Percentiles rank a stretch among this genome's conserved stretches.
Conservation (phyloP, 1,284 basidiomycete species). For the Xerocomus alliaceus region DNA sequence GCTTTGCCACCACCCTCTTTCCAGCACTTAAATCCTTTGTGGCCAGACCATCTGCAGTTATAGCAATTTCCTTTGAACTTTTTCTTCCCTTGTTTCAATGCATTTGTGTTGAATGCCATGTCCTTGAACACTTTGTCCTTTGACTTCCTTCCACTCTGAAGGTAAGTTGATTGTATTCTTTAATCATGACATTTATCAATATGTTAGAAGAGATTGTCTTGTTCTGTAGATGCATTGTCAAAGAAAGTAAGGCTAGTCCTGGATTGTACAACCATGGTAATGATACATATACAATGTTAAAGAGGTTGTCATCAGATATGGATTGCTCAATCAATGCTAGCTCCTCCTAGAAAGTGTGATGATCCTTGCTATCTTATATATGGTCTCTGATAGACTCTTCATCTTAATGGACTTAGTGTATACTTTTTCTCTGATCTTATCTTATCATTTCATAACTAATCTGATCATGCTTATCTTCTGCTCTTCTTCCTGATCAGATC, state of each 20-base stretch:
- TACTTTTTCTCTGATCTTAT: too few relatives aligned
- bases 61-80: background rate
- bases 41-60: slow-evolving; percentile 8
- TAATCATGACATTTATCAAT: background rate
- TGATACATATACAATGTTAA: background rate
- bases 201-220: background rate
- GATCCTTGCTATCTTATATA: too few relatives aligned
- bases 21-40: slow-evolving; percentile 5
- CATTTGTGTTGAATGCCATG: background rate
- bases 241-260: background rate
- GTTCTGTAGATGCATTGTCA: background rate
- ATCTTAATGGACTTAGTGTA: too few relatives aligned
- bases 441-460: too few relatives aligned
- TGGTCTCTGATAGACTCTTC: too few relatives aligned
- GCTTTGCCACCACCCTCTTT: slow-evolving; percentile 20
- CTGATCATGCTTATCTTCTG: too few relatives aligned
- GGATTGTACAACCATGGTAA: background rate
- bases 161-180: background rate
- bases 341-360: background rate
- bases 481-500: too few relatives aligned
- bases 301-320: background rate
- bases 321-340: background rate
- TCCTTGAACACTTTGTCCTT: background rate
- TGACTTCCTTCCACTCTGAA: background rate
- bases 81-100: background rate